Percentiles rank a stretch among this genome's conserved stretches.
These are phyloP conservation scores for Paramecium biaurelia DNA, from an alignment of 73 alveolate genomes.

Conservation along the genomic window DNA sequence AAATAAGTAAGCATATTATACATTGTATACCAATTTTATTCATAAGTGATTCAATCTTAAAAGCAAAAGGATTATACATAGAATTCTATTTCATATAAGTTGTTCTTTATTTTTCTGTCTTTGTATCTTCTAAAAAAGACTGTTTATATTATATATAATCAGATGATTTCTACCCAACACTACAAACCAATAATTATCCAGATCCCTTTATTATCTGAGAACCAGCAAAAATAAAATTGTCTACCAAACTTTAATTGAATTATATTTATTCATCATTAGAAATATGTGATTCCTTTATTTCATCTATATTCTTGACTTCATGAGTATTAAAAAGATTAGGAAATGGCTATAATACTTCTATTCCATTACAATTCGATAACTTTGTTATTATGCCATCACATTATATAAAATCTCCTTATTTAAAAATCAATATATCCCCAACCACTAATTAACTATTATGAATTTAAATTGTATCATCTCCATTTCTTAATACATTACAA, in stretches of 20 bases:
- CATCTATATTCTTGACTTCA: constrained; percentile 2
- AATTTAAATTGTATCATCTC: not conserved
- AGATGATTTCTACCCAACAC: not conserved
- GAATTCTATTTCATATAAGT: not conserved
- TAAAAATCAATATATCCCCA: constrained; percentile 22
- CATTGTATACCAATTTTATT: not conserved
- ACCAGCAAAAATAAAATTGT: constrained; percentile 17
- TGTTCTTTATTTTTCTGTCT: not conserved
- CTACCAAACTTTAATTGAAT: not conserved
- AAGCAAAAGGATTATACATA: constrained; percentile 41
- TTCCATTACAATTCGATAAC: not conserved
- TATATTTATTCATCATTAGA: not conserved
- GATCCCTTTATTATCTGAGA: constrained; percentile 13
- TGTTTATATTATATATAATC: not conserved
- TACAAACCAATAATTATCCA: not conserved
- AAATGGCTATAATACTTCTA: not conserved
- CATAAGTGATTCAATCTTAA: constrained; percentile 25
- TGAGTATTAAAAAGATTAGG: not conserved
- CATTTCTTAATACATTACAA: constrained; percentile 24
- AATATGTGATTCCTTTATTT: not conserved
- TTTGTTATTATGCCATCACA: constrained; percentile 43
- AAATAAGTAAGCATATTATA: not conserved
- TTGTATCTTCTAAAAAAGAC: not conserved
- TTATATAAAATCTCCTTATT: constrained; percentile 20
- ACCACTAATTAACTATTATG: not conserved